Base-by-base conservation (phyloP, 441 rosid species). In the Gossypium aridum region DNA sequence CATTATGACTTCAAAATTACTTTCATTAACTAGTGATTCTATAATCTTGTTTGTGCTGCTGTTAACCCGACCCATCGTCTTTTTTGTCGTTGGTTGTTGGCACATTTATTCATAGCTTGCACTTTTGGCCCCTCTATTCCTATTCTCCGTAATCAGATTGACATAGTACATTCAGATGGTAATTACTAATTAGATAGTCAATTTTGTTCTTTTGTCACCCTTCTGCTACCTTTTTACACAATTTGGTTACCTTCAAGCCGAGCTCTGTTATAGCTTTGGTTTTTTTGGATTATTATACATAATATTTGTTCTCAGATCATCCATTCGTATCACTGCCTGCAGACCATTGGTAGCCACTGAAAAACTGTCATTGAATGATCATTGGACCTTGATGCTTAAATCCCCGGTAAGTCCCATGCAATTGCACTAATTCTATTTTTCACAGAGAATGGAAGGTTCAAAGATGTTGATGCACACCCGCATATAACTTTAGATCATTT, bases 341-440 rank as follows among this genome's bases (percentile, higher is more conserved):
- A 88, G 91, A 76, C 89, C 89, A 1, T 88, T 83, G 87, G 79
- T 86, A 39, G 75, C 76, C 43, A 26, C 70, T 55, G 81, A 66
- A 63, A 79, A 56, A 22, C 13, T 82, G 64, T 75, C 63, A 1
- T 7, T 69, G 71, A 34, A 23, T 51, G 76, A 69, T 55, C 20
- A 60, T 34, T 57, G 81, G 75, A 69, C 47, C 57, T 54, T 57
- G 57, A 64, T 75, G 76, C 72, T 78, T 61, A 70, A 64, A 71
- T 66, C 37, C 64, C 78, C 78, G 62, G 91, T 76, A 64, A 75
- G 83, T 39, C 60, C 51, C 22, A 20, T 59, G 22, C 14, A 7
- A 13, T 39, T 49, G 14, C 63, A 34, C 13, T 75, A 23, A 62
- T 31, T 76, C 10, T 55, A 16, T 28, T 76, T 28, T 28, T 67